These are phyloP conservation scores for Fraxinus dipetala DNA, from an alignment of 305 asterid species.

Conservation along the genomic window DNA sequence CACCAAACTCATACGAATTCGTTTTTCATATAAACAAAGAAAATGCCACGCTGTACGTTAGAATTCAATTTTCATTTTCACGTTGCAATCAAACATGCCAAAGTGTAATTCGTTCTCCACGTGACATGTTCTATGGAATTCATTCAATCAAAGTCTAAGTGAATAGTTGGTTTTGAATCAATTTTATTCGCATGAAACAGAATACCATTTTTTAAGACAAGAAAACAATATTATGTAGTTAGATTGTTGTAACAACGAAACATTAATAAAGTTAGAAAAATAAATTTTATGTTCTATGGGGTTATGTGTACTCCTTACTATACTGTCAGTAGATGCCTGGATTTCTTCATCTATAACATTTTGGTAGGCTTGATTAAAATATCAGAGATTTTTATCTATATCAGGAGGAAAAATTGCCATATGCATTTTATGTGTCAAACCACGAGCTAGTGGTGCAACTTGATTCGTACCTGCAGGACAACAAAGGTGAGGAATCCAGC, in stretches of 20 bases:
- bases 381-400: constrained; percentile 6
- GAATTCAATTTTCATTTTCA: too few relatives aligned
- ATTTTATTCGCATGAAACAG: too few relatives aligned
- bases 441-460: constrained; percentile 79
- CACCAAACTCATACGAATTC: too few relatives aligned
- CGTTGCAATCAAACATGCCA: too few relatives aligned
- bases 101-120: too few relatives aligned
- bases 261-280: background rate
- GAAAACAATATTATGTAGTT: background rate
- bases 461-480: constrained; percentile 65
- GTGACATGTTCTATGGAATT: too few relatives aligned
- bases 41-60: too few relatives aligned
- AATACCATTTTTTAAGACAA: background rate
- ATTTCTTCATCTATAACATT: background rate
- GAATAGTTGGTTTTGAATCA: too few relatives aligned
- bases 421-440: constrained; percentile 79
- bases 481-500: constrained; percentile 51
- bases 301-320: background rate
- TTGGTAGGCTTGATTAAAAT: constrained; percentile 4
- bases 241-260: background rate
- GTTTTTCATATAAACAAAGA: too few relatives aligned
- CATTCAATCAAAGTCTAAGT: too few relatives aligned
- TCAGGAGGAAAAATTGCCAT: constrained; percentile 88
- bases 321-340: background rate
- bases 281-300: background rate